These are phyloP conservation scores for Botrytis pseudocinerea DNA, from an alignment of 2,329 filamentous ascomycete species.

Conservation along the genomic window DNA sequence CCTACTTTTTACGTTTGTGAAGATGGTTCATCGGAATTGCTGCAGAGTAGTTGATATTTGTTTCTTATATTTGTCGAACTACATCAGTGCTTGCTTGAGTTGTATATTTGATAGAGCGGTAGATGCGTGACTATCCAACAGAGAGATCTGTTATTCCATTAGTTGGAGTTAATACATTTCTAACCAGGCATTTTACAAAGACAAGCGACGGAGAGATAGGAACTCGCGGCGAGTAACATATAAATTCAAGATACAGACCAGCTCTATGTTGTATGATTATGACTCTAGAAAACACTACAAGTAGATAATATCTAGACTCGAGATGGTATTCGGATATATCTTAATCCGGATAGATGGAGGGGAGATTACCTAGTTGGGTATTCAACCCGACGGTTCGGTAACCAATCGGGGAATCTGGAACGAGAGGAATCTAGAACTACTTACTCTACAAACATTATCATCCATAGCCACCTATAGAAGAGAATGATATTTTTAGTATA, in stretches of 20 bases:
- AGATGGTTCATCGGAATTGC: no score
- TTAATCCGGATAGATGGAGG: no score
- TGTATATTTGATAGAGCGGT: accelerated
- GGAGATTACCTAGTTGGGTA: background rate
- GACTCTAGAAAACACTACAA: no score
- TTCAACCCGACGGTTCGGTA: background rate
- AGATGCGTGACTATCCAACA: background rate
- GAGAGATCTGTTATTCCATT: background rate
- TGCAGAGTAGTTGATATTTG: background rate
- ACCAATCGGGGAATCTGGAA: background rate
- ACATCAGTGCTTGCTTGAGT: background rate
- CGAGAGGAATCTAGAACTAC: background rate
- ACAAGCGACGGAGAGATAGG: background rate
- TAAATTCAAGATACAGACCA: no score
- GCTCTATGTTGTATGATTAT: no score
- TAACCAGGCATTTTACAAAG: background rate
- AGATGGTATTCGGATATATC: no score
- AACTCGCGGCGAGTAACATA: accelerated
- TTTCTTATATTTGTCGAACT: background rate
- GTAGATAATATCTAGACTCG: no score
- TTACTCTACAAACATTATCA: no score
- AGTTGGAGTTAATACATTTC: background rate
- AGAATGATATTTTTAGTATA: no score
- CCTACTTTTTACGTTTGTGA: background rate
- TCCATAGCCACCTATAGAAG: no score